A percentile compares a stretch with the other conserved stretches of the same genome.
phyloP scores from a whole-genome alignment of 2,329 filamentous ascomycete genomes.

The Calonectria pauciramosa region DNA sequence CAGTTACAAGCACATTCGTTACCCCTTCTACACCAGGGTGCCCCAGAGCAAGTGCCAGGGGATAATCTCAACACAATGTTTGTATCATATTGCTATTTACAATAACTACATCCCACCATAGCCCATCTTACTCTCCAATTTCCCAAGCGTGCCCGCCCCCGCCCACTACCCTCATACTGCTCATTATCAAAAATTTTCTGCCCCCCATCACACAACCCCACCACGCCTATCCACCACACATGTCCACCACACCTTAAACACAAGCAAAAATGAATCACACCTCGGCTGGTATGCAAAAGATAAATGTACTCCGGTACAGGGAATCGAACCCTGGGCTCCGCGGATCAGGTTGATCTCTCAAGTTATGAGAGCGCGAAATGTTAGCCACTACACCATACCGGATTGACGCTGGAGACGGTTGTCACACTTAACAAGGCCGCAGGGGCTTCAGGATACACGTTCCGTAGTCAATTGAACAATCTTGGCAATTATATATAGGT shows the following conservation, averaged over 20 bases:
- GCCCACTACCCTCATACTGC: background rate
- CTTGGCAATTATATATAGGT: background rate
- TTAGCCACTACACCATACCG: constrained; percentile 53
- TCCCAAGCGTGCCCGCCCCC: background rate
- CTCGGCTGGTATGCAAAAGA: background rate
- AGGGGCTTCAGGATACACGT: too few relatives aligned
- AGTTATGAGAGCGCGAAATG: constrained; percentile 50
- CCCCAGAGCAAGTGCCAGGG: background rate
- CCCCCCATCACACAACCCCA: background rate
- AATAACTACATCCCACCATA: background rate
- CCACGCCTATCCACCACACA: background rate
- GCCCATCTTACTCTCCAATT: background rate
- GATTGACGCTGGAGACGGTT: constrained; percentile 24
- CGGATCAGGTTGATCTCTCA: constrained; percentile 37
- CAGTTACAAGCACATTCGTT: background rate
- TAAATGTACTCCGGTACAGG: constrained; percentile 40
- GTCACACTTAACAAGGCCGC: background rate
- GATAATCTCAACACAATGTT: background rate
- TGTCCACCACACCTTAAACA: background rate
- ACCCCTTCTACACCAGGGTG: background rate
- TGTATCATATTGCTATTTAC: background rate
- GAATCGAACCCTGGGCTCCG: constrained; percentile 47
- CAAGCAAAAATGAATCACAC: background rate
- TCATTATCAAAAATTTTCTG: background rate
- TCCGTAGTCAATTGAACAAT: background rate